Percentiles rank a stretch among this genome's conserved stretches.
Conservation (phyloP, 2,329 filamentous ascomycete genomes). For the Calonectria fujianensis region DNA sequence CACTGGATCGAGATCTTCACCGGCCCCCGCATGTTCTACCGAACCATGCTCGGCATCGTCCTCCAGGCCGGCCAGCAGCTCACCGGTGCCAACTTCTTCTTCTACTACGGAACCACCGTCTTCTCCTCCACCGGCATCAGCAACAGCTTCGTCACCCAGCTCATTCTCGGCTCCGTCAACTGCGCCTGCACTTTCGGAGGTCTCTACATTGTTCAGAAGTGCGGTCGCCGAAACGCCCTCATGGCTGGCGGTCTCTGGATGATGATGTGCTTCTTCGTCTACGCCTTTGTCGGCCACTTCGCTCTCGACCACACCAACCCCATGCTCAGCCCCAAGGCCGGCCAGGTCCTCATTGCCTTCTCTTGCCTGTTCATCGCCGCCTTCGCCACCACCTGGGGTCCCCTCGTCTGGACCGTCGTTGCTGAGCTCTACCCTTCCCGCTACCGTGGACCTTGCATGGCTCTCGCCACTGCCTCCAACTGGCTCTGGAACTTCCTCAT, state of each 20-base stretch:
- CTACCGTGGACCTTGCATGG: conserved; percentile 73
- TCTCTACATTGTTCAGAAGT: conserved; percentile 79
- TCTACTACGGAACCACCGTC: conserved; percentile 80
- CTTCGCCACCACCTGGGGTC: conserved; percentile 82
- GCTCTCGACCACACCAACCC: conserved; percentile 65
- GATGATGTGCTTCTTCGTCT: conserved; percentile 71
- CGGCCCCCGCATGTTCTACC: conserved; percentile 79
- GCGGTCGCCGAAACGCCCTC: conserved; percentile 77
- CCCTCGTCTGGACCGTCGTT: conserved; percentile 79
- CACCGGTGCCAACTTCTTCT: conserved; percentile 77
- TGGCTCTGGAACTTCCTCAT: conserved; percentile 80
- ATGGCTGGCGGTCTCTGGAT: conserved; percentile 79
- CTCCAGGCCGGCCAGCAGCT: conserved; percentile 81
- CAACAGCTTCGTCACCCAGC: conserved; percentile 80
- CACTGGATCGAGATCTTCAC: conserved; percentile 78
- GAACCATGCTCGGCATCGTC: conserved; percentile 76
- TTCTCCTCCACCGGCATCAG: conserved; percentile 79
- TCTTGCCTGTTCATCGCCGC: conserved; percentile 81
- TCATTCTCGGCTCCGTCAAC: conserved; percentile 81
- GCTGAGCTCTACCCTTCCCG: conserved; percentile 79
- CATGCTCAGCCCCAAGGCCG: conserved; percentile 68
- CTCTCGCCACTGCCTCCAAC: conserved; percentile 74
- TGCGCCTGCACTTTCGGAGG: conserved; percentile 79
- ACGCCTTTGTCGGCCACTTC: conserved; percentile 70
- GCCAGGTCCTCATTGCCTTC: conserved; percentile 79